Base-by-base conservation (phyloP, 257 asterid species). In the Gentiana straminea region DNA sequence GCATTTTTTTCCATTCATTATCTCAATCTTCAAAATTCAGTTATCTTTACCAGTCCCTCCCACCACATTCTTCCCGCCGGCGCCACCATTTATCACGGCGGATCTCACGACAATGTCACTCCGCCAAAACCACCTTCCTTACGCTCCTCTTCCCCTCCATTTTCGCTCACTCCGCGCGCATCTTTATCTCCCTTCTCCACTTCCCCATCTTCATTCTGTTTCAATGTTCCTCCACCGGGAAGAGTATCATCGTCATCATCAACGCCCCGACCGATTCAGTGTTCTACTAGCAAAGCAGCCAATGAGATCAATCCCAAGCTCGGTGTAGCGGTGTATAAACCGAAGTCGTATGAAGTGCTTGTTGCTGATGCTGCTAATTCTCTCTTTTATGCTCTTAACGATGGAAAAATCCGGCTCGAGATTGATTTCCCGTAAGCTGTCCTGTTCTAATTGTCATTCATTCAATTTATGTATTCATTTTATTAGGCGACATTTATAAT, bases 271-370 rank as follows among this genome's bases (percentile, higher is more conserved):
- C 53, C 69, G 41, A 41, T 63, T 32, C 73, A 49, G 33, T 79
- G 77, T 67, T 65, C 63, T 60, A 56, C 59, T 66, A 72, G 49
- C 66, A 81, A 68, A 65, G 70, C 94, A 8, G 78, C 67, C 33
- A 55, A 77, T n/a, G 86, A 63, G 43, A 59, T 52, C 7, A 72
- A 79, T 75, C 88, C 86, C 0, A 81, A 70, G 80, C 71, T 69
- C 44, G 98, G 98, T 1, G 98, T 92, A 38, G 63, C 97, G 4
- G 84, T 92, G 57, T 92, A 92, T 80, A 92, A 88, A 80, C 97
- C 98, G 59, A 81, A 56, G 55, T 87, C 98, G 0, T 92, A 92
- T 13, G 84, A 85, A 51, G 86, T 88, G 43, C 94, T 92, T 48
- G 90, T 78, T 5, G 58, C 89, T 2, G 98, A 91, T 73, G 98